phyloP scores from a whole-genome alignment of 1,284 basidiomycete genomes.

The Malassezia yamatoensis region DNA sequence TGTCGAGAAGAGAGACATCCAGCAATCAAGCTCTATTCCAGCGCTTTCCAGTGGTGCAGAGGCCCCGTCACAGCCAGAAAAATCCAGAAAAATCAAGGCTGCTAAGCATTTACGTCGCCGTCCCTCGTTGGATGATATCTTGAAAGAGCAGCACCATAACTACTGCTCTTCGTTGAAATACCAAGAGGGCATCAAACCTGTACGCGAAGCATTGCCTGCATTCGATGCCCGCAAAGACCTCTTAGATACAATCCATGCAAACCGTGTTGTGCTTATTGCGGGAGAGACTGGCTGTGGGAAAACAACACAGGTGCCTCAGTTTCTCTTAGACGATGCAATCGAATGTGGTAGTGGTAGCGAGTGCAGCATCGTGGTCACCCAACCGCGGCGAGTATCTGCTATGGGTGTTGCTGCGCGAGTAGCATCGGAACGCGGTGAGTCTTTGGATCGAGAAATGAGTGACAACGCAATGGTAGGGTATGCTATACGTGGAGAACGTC shows the following conservation, averaged over 20 bases:
- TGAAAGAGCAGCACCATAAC: conserved; percentile 56
- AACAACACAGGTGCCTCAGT: conserved; percentile 71
- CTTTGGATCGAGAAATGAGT: conserved; percentile 50
- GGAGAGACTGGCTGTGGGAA: conserved; percentile 68
- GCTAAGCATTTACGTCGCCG: conserved; percentile 39
- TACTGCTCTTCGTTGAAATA: conserved; percentile 68
- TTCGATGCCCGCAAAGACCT: conserved; percentile 69
- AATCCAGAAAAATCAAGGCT: neutral
- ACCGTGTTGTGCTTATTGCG: conserved; percentile 27
- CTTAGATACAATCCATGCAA: conserved; percentile 20
- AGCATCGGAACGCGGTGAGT: conserved; percentile 70
- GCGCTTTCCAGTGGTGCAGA: neutral
- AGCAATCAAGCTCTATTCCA: too few relatives aligned
- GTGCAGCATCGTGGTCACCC: conserved; percentile 74
- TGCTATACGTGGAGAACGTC: conserved; percentile 78
- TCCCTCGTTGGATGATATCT: conserved; percentile 55
- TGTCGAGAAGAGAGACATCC: conserved; percentile 1
- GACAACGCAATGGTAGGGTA: conserved; percentile 60
- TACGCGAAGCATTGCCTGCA: conserved; percentile 59
- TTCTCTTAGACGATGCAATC: conserved; percentile 65
- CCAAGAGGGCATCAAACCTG: conserved; percentile 56
- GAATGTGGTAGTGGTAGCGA: conserved; percentile 56
- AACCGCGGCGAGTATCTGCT: conserved; percentile 79
- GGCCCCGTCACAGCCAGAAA: neutral
- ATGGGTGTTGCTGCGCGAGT: conserved; percentile 81